Evolutionary conservation across 2,329 filamentous ascomycete species (phyloP).

Genomic region (Incumbomyces delicatus): DNA sequence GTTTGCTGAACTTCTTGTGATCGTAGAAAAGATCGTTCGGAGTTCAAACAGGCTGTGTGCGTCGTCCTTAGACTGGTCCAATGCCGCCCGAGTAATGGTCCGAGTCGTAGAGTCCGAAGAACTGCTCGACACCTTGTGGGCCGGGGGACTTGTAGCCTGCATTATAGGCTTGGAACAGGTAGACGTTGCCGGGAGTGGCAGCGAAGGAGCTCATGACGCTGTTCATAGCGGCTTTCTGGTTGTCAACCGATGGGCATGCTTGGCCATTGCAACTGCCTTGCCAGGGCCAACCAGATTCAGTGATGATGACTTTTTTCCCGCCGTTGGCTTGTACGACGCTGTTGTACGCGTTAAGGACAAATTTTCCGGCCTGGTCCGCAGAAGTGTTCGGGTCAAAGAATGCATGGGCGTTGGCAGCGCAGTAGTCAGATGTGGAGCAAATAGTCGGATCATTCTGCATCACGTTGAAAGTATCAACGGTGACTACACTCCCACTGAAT

Average conservation of each 20-base stretch:
- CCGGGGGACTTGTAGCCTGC: conserved; percentile 65
- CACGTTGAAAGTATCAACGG: conserved; percentile 68
- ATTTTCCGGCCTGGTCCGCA: conserved; percentile 55
- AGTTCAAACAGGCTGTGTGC: too few species aligned
- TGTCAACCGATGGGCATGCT: conserved; percentile 58
- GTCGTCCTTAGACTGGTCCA: too few species aligned
- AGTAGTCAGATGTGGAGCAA: conserved; percentile 66
- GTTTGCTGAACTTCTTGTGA: too few species aligned
- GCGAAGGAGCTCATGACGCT: conserved; percentile 55
- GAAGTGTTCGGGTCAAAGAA: conserved; percentile 64
- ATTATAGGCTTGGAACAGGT: conserved; percentile 73
- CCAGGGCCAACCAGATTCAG: conserved; percentile 78
- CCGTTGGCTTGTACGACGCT: conserved; percentile 36
- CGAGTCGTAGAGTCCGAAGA: conserved; percentile 49
- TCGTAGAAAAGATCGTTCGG: too few species aligned
- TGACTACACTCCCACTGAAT: conserved; percentile 64
- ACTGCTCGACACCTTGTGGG: conserved; percentile 64
- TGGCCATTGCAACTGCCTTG: conserved; percentile 54
- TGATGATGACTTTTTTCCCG: conserved; percentile 59
- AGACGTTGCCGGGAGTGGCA: conserved; percentile 41
- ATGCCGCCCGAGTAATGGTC: background rate
- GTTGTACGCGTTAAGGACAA: conserved; percentile 49
- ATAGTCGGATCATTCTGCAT: conserved; percentile 57
- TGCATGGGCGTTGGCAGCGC: conserved; percentile 70
- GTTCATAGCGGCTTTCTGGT: conserved; percentile 57